Conservation (phyloP, 257 asterid species). For the Solanum paucissectum region DNA sequence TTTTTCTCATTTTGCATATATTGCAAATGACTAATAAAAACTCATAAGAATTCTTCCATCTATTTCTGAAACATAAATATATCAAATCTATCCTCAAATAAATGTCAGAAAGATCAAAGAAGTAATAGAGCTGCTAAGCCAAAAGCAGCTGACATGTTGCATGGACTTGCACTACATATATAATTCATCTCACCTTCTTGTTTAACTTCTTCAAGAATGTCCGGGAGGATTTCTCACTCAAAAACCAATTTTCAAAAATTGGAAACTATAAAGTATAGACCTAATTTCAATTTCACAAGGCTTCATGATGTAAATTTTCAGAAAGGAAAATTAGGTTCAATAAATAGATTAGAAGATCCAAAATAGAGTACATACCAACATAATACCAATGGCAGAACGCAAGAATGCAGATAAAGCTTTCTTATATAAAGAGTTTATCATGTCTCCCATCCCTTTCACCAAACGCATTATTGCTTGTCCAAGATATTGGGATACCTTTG, state of each 20-base stretch:
- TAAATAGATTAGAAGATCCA: not conserved
- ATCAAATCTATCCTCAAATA: not conserved
- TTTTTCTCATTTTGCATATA: not conserved
- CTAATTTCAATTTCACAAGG: not conserved
- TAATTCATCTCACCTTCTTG: not conserved
- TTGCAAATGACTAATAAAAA: not conserved
- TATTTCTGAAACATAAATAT: not conserved
- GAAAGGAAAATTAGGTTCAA: not conserved
- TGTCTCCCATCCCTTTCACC: constrained; percentile 47
- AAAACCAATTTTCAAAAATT: not conserved
- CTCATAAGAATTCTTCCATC: not conserved
- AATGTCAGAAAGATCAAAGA: not conserved
- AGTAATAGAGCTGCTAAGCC: not conserved
- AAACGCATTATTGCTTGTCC: constrained; percentile 22
- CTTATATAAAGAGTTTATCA: constrained; percentile 52
- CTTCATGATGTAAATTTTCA: not conserved
- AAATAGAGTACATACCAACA: constrained; percentile 41
- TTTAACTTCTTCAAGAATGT: not conserved
- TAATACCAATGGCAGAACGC: constrained; percentile 66
- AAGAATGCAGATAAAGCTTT: constrained; percentile 53
- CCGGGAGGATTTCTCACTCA: not conserved
- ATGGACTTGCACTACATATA: not conserved
- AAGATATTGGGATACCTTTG: constrained; percentile 29
- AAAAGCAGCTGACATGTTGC: not conserved
- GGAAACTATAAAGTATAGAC: not conserved